Conservation (phyloP, 805 yeast genomes). For the Jamesozyma hellenica region DNA sequence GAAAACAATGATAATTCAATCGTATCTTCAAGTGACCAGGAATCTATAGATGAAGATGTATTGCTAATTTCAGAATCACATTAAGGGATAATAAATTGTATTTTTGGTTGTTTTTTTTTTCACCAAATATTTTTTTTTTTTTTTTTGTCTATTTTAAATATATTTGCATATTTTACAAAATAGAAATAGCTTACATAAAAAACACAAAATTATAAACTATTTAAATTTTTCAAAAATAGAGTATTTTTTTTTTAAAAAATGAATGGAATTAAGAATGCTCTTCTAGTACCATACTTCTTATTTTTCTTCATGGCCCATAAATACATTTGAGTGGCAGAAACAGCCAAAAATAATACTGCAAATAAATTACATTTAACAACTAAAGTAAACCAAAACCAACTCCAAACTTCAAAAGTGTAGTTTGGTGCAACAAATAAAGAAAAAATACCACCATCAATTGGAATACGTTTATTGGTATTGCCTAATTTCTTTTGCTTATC, state of each 20-base stretch:
- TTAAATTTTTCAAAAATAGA: background rate
- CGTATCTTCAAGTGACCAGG: slow-evolving; percentile 11
- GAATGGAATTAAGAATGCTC: slow-evolving; percentile 74
- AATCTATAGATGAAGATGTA: slow-evolving; percentile 18
- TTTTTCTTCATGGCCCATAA: slow-evolving; percentile 88
- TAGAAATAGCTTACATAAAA: background rate
- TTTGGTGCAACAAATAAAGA: slow-evolving; percentile 81
- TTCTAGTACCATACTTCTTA: slow-evolving; percentile 63
- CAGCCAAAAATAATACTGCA: slow-evolving; percentile 56
- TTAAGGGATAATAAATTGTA: background rate
- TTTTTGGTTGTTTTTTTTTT: too few species aligned
- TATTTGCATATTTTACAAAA: background rate
- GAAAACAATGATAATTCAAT: slow-evolving; percentile 6
- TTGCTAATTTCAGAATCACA: slow-evolving; percentile 14
- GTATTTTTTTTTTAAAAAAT: slow-evolving; percentile 41
- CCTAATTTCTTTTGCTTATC: slow-evolving; percentile 30
- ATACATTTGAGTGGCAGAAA: slow-evolving; percentile 77
- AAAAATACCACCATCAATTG: slow-evolving; percentile 74
- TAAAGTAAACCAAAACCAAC: slow-evolving; percentile 64
- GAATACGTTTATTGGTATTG: slow-evolving; percentile 27
- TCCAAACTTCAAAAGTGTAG: slow-evolving; percentile 75
- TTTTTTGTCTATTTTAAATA: too few species aligned
- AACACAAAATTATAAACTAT: background rate
- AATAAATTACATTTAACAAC: slow-evolving; percentile 66
- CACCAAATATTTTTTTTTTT: too few species aligned